Conservation (phyloP, 164 flowering plant species). For the Chloranthus sessilifolius region DNA sequence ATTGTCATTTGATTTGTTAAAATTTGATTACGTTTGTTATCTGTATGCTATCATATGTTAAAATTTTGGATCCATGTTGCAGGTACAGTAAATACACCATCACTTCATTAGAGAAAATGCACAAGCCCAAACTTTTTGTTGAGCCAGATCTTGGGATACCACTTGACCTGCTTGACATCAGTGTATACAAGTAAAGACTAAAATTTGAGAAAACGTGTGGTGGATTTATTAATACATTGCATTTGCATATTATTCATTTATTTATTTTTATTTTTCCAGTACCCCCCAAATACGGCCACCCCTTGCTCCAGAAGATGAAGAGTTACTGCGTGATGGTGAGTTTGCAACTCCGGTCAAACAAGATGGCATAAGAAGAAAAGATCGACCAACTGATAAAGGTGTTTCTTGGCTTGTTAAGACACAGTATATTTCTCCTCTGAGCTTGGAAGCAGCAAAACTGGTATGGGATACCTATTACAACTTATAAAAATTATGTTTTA, state of each 20-base stretch:
- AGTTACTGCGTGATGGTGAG: constrained; percentile 75
- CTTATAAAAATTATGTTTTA: not conserved
- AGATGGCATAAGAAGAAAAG: constrained; percentile 81
- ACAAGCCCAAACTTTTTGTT: constrained; percentile 85
- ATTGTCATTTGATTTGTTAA: not conserved
- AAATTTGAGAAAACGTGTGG: too few relatives aligned
- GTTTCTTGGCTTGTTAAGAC: constrained; percentile 97
- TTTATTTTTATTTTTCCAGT: constrained; percentile 24
- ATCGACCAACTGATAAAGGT: constrained; percentile 93
- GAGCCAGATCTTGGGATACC: constrained; percentile 98
- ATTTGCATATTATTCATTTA: constrained; percentile 1
- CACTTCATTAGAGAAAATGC: constrained; percentile 86
- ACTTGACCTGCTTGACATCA: constrained; percentile 91
- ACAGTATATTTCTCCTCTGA: constrained; percentile 90
- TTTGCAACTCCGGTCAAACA: constrained; percentile 59
- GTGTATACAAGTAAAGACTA: constrained; percentile 88
- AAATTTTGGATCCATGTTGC: constrained; percentile 19
- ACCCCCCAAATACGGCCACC: constrained; percentile 50
- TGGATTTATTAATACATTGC: too few relatives aligned
- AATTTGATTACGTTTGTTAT: not conserved
- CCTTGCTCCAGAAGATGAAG: constrained; percentile 90
- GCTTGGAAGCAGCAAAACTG: constrained; percentile 80
- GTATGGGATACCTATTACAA: constrained; percentile 23
- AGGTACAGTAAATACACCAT: constrained; percentile 75
- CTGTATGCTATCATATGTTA: not conserved